These are phyloP conservation scores for Drechslerella dactyloides DNA, from an alignment of 2,329 filamentous ascomycete species.

Conservation along the genomic window DNA sequence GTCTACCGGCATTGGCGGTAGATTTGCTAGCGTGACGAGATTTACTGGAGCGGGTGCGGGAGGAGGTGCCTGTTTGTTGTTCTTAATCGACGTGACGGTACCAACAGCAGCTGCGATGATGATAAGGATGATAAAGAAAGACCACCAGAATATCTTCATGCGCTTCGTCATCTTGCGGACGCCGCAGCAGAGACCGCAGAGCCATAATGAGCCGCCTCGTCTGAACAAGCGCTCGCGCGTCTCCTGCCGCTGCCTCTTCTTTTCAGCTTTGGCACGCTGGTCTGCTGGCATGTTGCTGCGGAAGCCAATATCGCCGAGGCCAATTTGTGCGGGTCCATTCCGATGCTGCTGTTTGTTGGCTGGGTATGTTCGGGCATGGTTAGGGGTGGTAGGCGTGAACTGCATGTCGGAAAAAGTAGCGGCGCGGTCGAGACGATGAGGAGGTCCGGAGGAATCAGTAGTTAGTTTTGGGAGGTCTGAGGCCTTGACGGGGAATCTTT, in stretches of 20 bases:
- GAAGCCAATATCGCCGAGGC: constrained; percentile 27
- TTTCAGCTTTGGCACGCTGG: constrained; percentile 32
- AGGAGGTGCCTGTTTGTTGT: constrained; percentile 24
- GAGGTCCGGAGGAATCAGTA: not conserved
- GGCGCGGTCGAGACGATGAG: not conserved
- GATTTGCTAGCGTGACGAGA: constrained; percentile 17
- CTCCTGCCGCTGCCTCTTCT: constrained; percentile 38
- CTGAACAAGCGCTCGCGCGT: constrained; percentile 34
- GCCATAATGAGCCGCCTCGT: constrained; percentile 35
- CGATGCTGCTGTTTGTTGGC: not conserved
- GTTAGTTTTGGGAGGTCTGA: constrained; percentile 31
- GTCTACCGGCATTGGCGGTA: constrained; percentile 39
- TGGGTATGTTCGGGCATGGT: constrained; percentile 18
- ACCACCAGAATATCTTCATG: constrained; percentile 46
- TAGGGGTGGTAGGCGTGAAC: constrained; percentile 45
- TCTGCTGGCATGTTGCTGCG: constrained; percentile 26
- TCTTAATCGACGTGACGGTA: constrained; percentile 26
- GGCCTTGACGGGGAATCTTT: constrained; percentile 22
- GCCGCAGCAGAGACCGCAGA: constrained; percentile 40
- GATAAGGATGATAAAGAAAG: constrained; percentile 28
- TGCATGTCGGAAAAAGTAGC: constrained; percentile 23
- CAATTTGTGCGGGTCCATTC: constrained; percentile 7
- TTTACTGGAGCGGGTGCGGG: constrained; percentile 15
- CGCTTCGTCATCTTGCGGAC: constrained; percentile 41
- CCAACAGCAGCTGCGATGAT: constrained; percentile 18